These are phyloP conservation scores for Agapanthus africanus DNA, from an alignment of 106 monocot genomes.

Conservation along the genomic window DNA sequence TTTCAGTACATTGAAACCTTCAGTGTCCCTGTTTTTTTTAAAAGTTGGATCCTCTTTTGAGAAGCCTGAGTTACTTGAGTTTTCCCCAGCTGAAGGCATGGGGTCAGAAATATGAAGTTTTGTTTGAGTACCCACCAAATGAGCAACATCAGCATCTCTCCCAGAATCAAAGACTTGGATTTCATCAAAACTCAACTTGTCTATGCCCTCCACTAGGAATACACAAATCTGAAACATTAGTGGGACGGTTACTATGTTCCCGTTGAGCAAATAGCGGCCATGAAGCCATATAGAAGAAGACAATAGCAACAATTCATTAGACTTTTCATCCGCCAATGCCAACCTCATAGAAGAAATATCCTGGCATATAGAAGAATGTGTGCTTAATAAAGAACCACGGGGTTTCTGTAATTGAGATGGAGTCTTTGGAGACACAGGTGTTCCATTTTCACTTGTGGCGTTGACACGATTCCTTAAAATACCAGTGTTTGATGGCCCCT, in stretches of 20 bases:
- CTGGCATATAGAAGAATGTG: constrained; percentile 8
- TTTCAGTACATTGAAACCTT: constrained; percentile 21
- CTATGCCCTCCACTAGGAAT: constrained; percentile 45
- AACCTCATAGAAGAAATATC: constrained; percentile 27
- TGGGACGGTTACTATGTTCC: constrained; percentile 57
- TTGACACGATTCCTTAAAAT: too few species aligned
- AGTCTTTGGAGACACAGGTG: constrained; percentile 39
- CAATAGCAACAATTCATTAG: constrained; percentile 27
- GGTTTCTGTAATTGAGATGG: constrained; percentile 17
- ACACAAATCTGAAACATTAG: constrained; percentile 33
- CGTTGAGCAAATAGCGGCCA: constrained; percentile 45
- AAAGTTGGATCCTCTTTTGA: neutral
- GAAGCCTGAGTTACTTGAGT: neutral
- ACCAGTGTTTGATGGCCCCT: neutral
- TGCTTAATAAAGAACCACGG: constrained; percentile 4
- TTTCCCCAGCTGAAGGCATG: neutral
- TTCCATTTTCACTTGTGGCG: too few species aligned
- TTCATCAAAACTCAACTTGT: too few species aligned
- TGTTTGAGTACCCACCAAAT: constrained; percentile 38
- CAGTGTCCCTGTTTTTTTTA: constrained; percentile 11
- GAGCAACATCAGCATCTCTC: constrained; percentile 1
- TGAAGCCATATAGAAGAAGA: constrained; percentile 44
- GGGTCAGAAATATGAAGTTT: constrained; percentile 39
- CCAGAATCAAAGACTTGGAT: neutral
- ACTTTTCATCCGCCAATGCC: constrained; percentile 50